Evolutionary conservation across 306 rosid genomes (phyloP), one percentile per base, ranked within the genome.

Genomic region (Quercus dentata): DNA sequence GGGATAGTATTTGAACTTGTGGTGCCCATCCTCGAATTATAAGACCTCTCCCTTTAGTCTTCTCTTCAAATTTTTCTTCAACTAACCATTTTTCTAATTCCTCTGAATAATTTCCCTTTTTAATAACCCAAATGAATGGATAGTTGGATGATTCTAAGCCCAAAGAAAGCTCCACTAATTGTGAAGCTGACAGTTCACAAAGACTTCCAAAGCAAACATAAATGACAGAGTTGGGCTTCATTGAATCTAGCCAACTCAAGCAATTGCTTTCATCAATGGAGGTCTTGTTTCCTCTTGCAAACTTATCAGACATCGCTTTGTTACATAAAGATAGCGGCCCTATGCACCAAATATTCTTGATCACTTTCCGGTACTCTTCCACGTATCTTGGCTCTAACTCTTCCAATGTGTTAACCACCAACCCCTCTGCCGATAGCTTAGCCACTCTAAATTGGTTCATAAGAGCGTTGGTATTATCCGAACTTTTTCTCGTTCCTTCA

Each of bases 11-110:
- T 67, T 85, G 52, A 7, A 89, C 81, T 63, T 89, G 97, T 33
- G 92, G 93, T 7, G 93, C 93, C 93, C 97, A 91, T 10, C 92
- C 97, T 28, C 74, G 18, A 44, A 91, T 83, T 70, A 91, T 9
- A 18, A 88, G 71, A 3, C 89, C 76, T 55, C 64, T 46, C 23
- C 46, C 83, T 49, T 85, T 83, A 31, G 68, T 83, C 63, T 76
- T 91, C 25, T 89, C 87, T 64, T 84, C 89, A 76, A 84, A 87
- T 3, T 86, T 73, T 1, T 80, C 64, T 76, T 81, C 86, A 30
- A 46, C 5, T 18, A 87, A 54, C 97, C 92, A 88, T 12, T 72
- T 75, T 5, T 79, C 85, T 77, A 91, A 33, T 28, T 84, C 92
- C 35, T 80, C 82, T 2, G 79, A 72, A 12, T 74, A 77, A 56